Conservation (phyloP, 164 flowering plant species). For the Liquidambar formosana region DNA sequence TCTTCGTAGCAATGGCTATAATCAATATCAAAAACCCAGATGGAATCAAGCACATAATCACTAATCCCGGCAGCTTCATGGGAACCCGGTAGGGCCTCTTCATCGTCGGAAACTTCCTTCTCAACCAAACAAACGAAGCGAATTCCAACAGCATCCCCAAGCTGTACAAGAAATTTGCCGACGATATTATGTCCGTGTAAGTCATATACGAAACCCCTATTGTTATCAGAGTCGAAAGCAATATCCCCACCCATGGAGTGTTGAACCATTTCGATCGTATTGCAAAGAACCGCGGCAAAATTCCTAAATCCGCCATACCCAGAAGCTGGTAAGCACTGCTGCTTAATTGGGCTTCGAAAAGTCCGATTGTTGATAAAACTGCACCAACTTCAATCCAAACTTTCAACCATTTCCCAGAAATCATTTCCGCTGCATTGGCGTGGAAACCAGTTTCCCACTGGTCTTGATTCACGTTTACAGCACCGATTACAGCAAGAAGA, state of each 20-base stretch:
- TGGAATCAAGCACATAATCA: constrained; percentile 54
- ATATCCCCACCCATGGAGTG: constrained; percentile 65
- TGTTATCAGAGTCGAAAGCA: constrained; percentile 39
- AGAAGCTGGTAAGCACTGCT: constrained; percentile 47
- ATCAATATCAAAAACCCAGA: constrained; percentile 45
- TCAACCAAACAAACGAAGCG: constrained; percentile 52
- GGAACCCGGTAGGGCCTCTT: constrained; percentile 56
- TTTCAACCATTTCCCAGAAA: constrained; percentile 55
- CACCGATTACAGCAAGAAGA: constrained; percentile 46
- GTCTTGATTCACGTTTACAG: constrained; percentile 36
- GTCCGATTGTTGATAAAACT: constrained; percentile 51
- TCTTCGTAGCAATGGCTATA: constrained; percentile 42
- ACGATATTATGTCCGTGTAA: constrained; percentile 41
- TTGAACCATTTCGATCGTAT: constrained; percentile 49
- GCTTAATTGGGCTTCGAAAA: constrained; percentile 62
- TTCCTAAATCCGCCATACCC: constrained; percentile 63
- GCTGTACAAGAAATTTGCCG: constrained; percentile 60
- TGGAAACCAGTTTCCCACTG: constrained; percentile 46
- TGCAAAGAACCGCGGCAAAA: constrained; percentile 42
- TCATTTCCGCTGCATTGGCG: constrained; percentile 46
- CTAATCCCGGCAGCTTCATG: constrained; percentile 32
- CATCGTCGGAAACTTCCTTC: constrained; percentile 40
- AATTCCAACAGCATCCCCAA: constrained; percentile 66
- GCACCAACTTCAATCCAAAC: constrained; percentile 57
- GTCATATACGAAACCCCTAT: constrained; percentile 45